Evolutionary conservation across 495 filamentous ascomycete genomes (phyloP), one percentile per base, ranked within the genome.

Genomic region (Pyronema omphalodes): DNA sequence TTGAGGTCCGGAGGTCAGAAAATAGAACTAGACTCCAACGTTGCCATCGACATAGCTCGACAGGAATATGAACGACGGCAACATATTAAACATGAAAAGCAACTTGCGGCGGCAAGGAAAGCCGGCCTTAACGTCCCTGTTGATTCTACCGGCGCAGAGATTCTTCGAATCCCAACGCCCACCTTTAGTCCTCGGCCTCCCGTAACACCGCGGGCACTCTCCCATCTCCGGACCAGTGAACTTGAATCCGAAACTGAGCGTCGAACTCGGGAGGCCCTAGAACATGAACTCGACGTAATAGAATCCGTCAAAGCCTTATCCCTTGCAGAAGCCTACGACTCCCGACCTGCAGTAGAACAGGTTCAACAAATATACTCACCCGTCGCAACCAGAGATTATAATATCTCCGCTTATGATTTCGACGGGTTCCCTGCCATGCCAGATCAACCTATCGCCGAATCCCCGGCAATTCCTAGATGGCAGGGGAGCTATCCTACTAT

Each of bases 401-500:
- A 9, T 35, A 40, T 40, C 50, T 40, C 35, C 37, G 50, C 11
- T 7, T 52, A 40, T 17, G 50, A 52, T n/a, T 40, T 52, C 15
- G 15, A 43, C 14, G 50, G 36, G 9, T 52, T 52, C 37, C 50
- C 50, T 1, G 14, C 39, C 17, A 12, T 9, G 12, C 11, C 14
- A 9, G 15, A 12, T 8, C 35, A 52, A 34, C 48, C 18, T 6
- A 8, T 9, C 35, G 1, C 12, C 9, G 44, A 29, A 47, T 12
- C 12, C 12, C 35, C 50, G 1, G 36, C 9, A n/a, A 19, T 18
- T 3, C 62, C 70, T 19, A 60, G 48, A 3, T 63, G 54, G 54
- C 37, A 59, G 17, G 53, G 76, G 56, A 72, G 67, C 18, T 80
- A 80, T 59, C 77, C 77, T 43, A 71, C 60, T 7, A 71, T 80